Percentiles rank a stretch among this genome's conserved stretches.
Conservation (phyloP, 345 rosid genomes). For the Citrus medica region DNA sequence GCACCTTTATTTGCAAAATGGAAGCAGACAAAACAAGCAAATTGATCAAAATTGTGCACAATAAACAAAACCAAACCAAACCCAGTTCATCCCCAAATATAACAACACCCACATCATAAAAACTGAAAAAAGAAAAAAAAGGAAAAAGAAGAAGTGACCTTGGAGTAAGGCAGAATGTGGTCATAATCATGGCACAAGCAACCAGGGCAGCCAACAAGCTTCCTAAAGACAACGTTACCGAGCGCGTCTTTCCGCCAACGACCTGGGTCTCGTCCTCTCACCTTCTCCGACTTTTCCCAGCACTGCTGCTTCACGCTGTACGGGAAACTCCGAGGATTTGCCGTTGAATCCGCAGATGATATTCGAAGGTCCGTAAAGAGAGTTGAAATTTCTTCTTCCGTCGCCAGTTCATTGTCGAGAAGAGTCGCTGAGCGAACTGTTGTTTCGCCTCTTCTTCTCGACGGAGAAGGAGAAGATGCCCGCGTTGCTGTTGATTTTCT, state of each 20-base stretch:
- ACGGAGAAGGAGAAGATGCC: slow-evolving; percentile 44
- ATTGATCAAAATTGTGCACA: not conserved
- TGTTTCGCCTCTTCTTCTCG: slow-evolving; percentile 24
- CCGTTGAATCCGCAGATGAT: slow-evolving; percentile 29
- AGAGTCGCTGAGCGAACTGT: slow-evolving; percentile 43
- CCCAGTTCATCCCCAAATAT: not conserved
- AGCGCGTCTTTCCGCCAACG: slow-evolving; percentile 85
- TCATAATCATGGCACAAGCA: slow-evolving; percentile 97
- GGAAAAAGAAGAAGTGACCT: slow-evolving; percentile 38
- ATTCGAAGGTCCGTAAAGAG: slow-evolving; percentile 41
- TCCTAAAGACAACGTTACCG: slow-evolving; percentile 81
- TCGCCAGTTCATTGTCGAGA: slow-evolving; percentile 37
- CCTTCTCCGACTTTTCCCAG: slow-evolving; percentile 92
- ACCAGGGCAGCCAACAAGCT: slow-evolving; percentile 94
- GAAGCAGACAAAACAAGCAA: not conserved
- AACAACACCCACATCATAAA: slow-evolving; percentile 3
- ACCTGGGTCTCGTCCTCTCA: slow-evolving; percentile 78
- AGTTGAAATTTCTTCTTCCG: slow-evolving; percentile 21
- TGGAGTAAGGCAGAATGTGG: slow-evolving; percentile 90
- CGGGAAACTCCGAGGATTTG: slow-evolving; percentile 82
- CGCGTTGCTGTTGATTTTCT: slow-evolving; percentile 7
- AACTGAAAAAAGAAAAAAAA: not conserved
- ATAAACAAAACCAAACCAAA: not conserved
- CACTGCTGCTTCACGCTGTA: slow-evolving; percentile 89
- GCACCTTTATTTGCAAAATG: not conserved